phyloP scores from a whole-genome alignment of 495 filamentous ascomycete genomes.

The Aspergillus egyptiacus region DNA sequence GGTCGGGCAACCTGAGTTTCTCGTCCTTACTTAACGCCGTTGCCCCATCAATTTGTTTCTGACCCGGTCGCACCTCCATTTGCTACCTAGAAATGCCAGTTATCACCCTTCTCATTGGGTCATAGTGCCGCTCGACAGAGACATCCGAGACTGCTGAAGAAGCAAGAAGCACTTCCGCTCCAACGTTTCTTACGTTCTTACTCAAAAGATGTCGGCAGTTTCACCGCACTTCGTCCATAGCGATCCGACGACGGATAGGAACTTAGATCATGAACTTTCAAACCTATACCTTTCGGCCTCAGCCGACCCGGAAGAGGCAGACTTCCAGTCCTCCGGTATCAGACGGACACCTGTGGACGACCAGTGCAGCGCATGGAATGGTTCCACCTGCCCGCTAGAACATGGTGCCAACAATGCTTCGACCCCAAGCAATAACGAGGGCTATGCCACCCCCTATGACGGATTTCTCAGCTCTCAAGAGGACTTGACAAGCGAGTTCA shows the following conservation, averaged over 20 bases:
- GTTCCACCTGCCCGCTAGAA: constrained; percentile 9
- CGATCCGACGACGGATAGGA: constrained; percentile 18
- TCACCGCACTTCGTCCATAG: constrained; percentile 23
- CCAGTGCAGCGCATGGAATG: constrained; percentile 12
- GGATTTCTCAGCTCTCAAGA: constrained; percentile 22
- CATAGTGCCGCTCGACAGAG: neutral
- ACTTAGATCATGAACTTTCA: constrained; percentile 8
- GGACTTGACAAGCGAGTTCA: constrained; percentile 18
- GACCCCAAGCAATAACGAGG: constrained; percentile 2
- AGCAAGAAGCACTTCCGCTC: neutral
- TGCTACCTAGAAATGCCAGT: constrained; percentile 10
- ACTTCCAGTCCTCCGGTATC: constrained; percentile 32
- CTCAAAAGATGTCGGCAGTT: constrained; percentile 21
- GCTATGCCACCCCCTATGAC: constrained; percentile 14
- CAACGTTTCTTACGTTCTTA: neutral
- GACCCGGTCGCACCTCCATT: neutral
- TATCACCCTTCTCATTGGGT: neutral
- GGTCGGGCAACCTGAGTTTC: constrained; percentile 2
- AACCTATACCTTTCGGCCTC: constrained; percentile 39
- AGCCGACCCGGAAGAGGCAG: constrained; percentile 37
- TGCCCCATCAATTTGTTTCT: neutral
- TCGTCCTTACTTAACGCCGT: neutral
- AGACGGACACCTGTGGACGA: constrained; percentile 28
- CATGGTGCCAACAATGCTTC: constrained; percentile 3
- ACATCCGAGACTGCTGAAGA: neutral